Base-by-base conservation (phyloP, 1,284 basidiomycete genomes). In the Cutaneotrichosporon daszewskae region DNA sequence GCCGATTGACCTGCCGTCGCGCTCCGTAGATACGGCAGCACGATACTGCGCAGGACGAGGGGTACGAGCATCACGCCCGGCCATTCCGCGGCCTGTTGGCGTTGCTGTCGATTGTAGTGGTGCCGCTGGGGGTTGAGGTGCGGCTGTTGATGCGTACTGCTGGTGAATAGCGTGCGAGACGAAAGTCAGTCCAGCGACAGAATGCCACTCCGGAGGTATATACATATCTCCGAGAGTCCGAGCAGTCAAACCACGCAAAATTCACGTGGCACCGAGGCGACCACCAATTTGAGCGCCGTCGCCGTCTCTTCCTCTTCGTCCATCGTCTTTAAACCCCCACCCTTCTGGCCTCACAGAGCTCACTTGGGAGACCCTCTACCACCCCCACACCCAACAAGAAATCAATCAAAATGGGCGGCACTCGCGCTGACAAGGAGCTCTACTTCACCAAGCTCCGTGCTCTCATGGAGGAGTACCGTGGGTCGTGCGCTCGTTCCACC, bases 401-500 rank as follows among this genome's bases (percentile, higher is more conserved):
- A 43, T 49, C 46, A 49, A 41, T 54, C 59, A 82, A 72, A 79
- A 96, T 96, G 91, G 92, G 90, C 80, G 85, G 78, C 58, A 81
- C 83, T 75, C 84, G 88, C 59, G 81, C 84, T 71, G 85, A 90
- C 68, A 97, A 97, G 79, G 85, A 86, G 65, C 59, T 82, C 32
- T 99, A 97, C 82, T 97, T 98, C 74, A 75, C 74, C 59, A 95
- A 94, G 79, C 84, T 98, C 74, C 87, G 85, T 79, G 85, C 89
- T 70, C 84, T 96, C 61, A 79, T 99, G 64, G 78, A 82, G 74
- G 83, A 86, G 73, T 95, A 87, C 75, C 79, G 89, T 92, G 59
- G 67, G 86, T 80, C n/a, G 18, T 3, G 13, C 1, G 14, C 2
- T 7, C 35, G 35, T 20, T 18, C n/a, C n/a, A 20, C n/a, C 40